Evolutionary conservation across 140 eudicot genomes (phyloP).

Genomic region (Senecio squalidus): DNA sequence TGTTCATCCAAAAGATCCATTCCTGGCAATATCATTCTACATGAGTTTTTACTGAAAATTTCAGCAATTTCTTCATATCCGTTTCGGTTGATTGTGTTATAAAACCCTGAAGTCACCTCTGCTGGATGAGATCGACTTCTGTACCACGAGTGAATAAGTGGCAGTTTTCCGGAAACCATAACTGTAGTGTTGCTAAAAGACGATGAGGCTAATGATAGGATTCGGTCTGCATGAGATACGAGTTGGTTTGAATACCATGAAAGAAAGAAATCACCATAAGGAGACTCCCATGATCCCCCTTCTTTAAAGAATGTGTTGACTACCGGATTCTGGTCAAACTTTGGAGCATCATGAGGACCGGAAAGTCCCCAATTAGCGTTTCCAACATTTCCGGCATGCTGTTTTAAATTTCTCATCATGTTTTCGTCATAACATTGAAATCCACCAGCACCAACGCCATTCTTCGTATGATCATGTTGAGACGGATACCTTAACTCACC

Average conservation of each 20-base stretch:
- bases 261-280: slow-evolving; percentile 84
- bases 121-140: slow-evolving; percentile 70
- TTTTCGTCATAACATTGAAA: slow-evolving; percentile 82
- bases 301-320: slow-evolving; percentile 49
- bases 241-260: slow-evolving; percentile 80
- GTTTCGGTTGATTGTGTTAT: slow-evolving; percentile 54
- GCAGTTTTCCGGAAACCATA: slow-evolving; percentile 30
- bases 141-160: slow-evolving; percentile 59
- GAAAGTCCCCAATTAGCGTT: slow-evolving; percentile 81
- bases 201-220: background rate
- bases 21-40: slow-evolving; percentile 60
- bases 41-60: slow-evolving; percentile 46
- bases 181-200: background rate
- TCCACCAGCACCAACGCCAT: slow-evolving; percentile 46
- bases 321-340: slow-evolving; percentile 46
- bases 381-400: slow-evolving; percentile 44
- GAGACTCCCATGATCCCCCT: slow-evolving; percentile 81
- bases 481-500: slow-evolving; percentile 92
- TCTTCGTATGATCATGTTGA: slow-evolving; percentile 11
- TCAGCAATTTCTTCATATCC: slow-evolving; percentile 56
- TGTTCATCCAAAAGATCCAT: slow-evolving; percentile 66
- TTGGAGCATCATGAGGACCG: slow-evolving; percentile 89
- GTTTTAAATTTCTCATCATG: slow-evolving; percentile 55
- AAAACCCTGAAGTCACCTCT: slow-evolving; percentile 73
- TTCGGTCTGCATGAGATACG: slow-evolving; percentile 52